Evolutionary conservation across 2,329 filamentous ascomycete species (phyloP), one percentile per base, ranked within the genome.

Genomic region (Sclerotinia trifoliorum): DNA sequence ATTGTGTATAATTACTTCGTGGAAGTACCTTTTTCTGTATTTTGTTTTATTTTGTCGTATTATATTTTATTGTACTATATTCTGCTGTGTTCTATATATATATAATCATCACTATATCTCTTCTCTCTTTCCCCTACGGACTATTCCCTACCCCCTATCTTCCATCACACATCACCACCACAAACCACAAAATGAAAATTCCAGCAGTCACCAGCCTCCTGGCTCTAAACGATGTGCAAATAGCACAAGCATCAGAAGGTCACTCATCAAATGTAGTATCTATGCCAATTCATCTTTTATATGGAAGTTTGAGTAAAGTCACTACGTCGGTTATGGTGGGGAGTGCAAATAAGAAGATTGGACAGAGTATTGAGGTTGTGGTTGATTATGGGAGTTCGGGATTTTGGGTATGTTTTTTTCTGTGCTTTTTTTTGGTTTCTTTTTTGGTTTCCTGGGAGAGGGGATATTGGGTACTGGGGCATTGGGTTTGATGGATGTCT

Each of bases 331-430:
- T 58, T 8, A 26, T 49, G 10, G 54, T 58, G 1, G 64, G 64
- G 2, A 39, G 42, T 39, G 54, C 19, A 13, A 61, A 49, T 48
- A 6, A 61, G 21, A 21, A 19, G 13, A 49, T 48, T 66, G 64
- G 51, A 7, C 54, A 46, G 21, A 35, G 39, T 19, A 66, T 66
- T 13, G 64, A 66, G 44, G 64, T 66, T 0, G 64, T 66, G 52
- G 64, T 66, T 58, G 64, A 66, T 66, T 66, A 48, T 58, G 64
- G 64, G 29, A 66, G 64, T 58, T 24, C 29, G 52, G 54, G 58
- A n/a, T 66, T 66, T 58, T 66, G 64, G 64, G 64, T 66, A 66
- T 26, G 49, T 49, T 17, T 44, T 7, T 7, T 57, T 26, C 6
- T 26, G 29, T 13, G 26, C 29, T 26, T 48, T 8, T 42, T 26